These are phyloP conservation scores for Lactarius vividus DNA, from an alignment of 768 basidiomycete species.

Conservation along the genomic window DNA sequence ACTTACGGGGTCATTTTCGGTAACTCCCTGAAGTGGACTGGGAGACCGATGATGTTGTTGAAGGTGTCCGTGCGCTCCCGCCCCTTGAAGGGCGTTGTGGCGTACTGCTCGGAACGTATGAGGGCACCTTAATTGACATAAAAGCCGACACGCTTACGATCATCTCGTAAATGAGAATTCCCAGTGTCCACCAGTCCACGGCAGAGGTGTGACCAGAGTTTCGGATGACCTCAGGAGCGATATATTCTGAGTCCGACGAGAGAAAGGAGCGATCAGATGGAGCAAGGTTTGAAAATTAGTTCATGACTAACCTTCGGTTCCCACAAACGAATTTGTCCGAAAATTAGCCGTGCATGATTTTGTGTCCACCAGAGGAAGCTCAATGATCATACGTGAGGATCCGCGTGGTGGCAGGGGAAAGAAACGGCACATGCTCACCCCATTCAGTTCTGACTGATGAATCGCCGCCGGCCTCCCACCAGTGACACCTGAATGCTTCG, in stretches of 20 bases:
- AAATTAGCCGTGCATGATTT: slow-evolving; percentile 97
- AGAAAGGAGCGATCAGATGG: slow-evolving; percentile 10
- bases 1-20: slow-evolving; percentile 60
- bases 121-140: slow-evolving; percentile 25
- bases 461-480: slow-evolving; percentile 86
- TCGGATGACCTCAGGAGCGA: slow-evolving; percentile 97
- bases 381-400: slow-evolving; percentile 24
- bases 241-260: slow-evolving; percentile 71
- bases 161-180: slow-evolving; percentile 99
- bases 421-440: slow-evolving; percentile 51
- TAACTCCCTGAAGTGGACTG: slow-evolving; percentile 82
- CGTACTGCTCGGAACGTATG: slow-evolving; percentile 56
- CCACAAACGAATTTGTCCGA: slow-evolving; percentile 98
- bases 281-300: slow-evolving; percentile 9
- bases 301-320: slow-evolving; percentile 78
- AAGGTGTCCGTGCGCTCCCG: slow-evolving; percentile 93
- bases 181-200: slow-evolving; percentile 99
- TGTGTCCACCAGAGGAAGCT: slow-evolving; percentile 95
- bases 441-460: slow-evolving; percentile 81
- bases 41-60: slow-evolving; percentile 85
- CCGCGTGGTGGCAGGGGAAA: background rate
- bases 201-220: slow-evolving; percentile 96
- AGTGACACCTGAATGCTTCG: slow-evolving; percentile 88
- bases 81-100: slow-evolving; percentile 99
- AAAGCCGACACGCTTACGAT: slow-evolving; percentile 64